Evolutionary conservation across 1,139 yeast genomes (phyloP).

Genomic region (Blastobotrys capitulatus): DNA sequence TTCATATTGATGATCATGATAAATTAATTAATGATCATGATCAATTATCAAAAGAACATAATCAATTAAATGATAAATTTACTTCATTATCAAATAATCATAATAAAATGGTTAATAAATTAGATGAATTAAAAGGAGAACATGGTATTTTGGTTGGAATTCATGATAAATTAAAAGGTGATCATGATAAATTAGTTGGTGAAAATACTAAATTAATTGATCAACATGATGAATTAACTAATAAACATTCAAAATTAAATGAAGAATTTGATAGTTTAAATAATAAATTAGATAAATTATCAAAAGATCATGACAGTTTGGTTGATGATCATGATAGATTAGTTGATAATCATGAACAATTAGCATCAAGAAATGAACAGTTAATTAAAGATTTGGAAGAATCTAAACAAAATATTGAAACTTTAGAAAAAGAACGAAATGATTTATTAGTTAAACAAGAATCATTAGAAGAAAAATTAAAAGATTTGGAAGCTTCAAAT

Average conservation of each 20-base stretch:
- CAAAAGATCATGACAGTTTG: neutral
- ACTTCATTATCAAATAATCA: neutral
- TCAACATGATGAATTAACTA: neutral
- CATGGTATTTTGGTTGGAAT: constrained; percentile 1
- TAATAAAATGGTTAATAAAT: neutral
- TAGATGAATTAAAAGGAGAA: neutral
- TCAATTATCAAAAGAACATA: neutral
- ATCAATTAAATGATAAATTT: neutral
- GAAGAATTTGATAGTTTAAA: neutral
- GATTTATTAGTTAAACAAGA: neutral
- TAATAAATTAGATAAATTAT: neutral
- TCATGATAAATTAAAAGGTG: constrained; percentile 5
- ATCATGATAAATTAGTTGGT: constrained; percentile 2
- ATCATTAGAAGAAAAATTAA: constrained; percentile 11
- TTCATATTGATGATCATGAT: constrained; percentile 24
- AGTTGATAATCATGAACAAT: neutral
- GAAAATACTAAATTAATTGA: neutral
- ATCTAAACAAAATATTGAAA: neutral
- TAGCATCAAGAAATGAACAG: neutral
- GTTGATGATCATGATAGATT: constrained; percentile 6
- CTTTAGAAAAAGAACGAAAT: neutral
- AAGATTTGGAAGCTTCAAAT: constrained; percentile 11
- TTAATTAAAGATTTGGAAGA: neutral
- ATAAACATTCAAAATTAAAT: neutral
- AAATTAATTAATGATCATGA: constrained; percentile 17